Conservation (phyloP, 1,284 basidiomycete genomes). For the Agaricales sp. region DNA sequence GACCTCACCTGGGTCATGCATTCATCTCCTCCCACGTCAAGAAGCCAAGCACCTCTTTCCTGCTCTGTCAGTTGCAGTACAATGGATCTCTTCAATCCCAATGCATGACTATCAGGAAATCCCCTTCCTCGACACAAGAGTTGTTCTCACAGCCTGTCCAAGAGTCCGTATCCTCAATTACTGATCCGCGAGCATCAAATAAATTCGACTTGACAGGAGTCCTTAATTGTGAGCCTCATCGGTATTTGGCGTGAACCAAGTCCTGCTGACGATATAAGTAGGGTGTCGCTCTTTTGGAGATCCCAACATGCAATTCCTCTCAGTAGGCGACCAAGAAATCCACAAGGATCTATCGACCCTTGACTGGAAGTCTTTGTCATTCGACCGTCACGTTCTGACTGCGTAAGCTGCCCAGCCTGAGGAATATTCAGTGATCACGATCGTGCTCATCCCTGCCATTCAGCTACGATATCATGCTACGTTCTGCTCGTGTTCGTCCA, state of each 20-base stretch:
- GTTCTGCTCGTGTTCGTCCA: slow-evolving; percentile 36
- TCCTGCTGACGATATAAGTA: too few relatives aligned
- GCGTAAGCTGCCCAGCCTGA: slow-evolving; percentile 28
- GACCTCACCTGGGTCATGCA: slow-evolving; percentile 31
- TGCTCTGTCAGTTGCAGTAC: neutral
- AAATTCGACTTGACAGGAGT: too few relatives aligned
- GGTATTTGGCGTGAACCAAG: too few relatives aligned
- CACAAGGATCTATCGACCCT: neutral
- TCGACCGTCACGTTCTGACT: slow-evolving; percentile 38
- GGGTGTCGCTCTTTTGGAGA: too few relatives aligned
- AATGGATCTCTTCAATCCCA: neutral
- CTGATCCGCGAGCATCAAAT: too few relatives aligned
- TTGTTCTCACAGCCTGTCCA: too few relatives aligned
- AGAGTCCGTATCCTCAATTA: too few relatives aligned
- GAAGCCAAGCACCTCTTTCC: slow-evolving; percentile 11
- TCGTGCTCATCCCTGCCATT: slow-evolving; percentile 4
- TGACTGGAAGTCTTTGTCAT: neutral
- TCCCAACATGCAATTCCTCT: too few relatives aligned
- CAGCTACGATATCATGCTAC: slow-evolving; percentile 49
- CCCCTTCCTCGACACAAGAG: neutral
- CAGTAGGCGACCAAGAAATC: too few relatives aligned
- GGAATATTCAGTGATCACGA: neutral
- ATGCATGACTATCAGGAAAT: neutral
- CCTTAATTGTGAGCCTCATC: too few relatives aligned
- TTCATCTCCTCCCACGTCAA: slow-evolving; percentile 27